Evolutionary conservation across 495 filamentous ascomycete genomes (phyloP).

Genomic region (Durotheca rogersii): DNA sequence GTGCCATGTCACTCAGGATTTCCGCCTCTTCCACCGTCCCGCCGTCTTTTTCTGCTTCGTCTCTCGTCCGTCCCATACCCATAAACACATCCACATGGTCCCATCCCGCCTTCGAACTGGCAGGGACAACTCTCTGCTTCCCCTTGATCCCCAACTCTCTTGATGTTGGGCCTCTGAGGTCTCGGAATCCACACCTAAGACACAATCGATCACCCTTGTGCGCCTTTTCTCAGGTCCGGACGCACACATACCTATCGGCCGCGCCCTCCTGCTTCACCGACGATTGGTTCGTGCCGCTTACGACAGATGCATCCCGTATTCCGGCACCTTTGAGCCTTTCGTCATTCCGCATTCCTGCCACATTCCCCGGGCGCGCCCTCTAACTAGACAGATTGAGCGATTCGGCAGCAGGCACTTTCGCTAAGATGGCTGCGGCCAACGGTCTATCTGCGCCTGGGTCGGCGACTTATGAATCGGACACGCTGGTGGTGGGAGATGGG

Average conservation of each 20-base stretch:
- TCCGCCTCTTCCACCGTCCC: slow-evolving; percentile 13
- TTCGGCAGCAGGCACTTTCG: slow-evolving; percentile 18
- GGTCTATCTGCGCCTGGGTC: slow-evolving; percentile 73
- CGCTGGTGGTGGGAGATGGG: slow-evolving; percentile 83
- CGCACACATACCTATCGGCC: neutral
- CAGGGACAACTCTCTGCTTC: neutral
- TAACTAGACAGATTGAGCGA: slow-evolving; percentile 1
- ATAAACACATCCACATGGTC: no score
- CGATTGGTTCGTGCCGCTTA: no score
- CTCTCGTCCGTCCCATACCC: no score
- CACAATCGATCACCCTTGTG: slow-evolving; percentile 11
- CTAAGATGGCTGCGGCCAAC: slow-evolving; percentile 55
- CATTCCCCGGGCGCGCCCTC: slow-evolving; percentile 4
- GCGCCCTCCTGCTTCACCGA: slow-evolving; percentile 1
- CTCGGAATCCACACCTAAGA: neutral
- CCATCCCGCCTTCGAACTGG: neutral
- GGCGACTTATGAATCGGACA: slow-evolving; percentile 79
- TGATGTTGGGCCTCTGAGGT: slow-evolving; percentile 2
- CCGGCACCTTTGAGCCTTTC: slow-evolving; percentile 7
- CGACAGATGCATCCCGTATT: slow-evolving; percentile 1
- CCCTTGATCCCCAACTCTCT: slow-evolving; percentile 1
- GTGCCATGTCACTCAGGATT: slow-evolving; percentile 35
- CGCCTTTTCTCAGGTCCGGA: slow-evolving; percentile 5
- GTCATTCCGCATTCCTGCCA: slow-evolving; percentile 24
- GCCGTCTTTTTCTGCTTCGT: slow-evolving; percentile 14